These are phyloP conservation scores for Akanthomyces uredinophilus DNA, from an alignment of 2,329 filamentous ascomycete genomes.

Conservation along the genomic window DNA sequence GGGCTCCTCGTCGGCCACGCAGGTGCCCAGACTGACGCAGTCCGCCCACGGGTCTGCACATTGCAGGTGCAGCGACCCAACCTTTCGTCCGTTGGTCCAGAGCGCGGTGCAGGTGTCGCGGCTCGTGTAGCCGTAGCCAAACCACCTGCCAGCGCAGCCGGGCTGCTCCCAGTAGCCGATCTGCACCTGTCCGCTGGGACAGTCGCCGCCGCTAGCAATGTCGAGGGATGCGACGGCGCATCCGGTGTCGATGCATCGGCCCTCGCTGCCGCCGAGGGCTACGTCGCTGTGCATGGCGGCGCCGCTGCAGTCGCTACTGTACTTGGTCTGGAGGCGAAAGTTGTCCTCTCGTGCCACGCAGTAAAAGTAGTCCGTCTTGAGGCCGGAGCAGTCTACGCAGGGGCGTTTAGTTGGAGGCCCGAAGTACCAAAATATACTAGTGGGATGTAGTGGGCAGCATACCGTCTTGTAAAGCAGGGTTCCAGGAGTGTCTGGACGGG, in stretches of 20 bases:
- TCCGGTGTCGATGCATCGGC: neutral
- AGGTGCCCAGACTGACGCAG: neutral
- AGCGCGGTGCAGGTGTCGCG: neutral
- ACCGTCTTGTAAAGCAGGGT: neutral
- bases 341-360: constrained; percentile 4
- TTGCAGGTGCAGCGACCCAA: neutral
- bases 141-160: neutral
- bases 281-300: neutral
- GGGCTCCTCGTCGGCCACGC: neutral
- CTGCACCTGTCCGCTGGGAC: neutral
- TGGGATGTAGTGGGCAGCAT: neutral
- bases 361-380: constrained; percentile 13
- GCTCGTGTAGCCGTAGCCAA: neutral
- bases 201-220: neutral
- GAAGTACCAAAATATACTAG: neutral
- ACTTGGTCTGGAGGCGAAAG: neutral
- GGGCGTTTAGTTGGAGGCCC: constrained; percentile 10
- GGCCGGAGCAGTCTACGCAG: constrained; percentile 11
- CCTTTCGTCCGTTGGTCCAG: neutral
- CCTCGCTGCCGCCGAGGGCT: neutral
- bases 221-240: neutral
- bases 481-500: neutral
- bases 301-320: neutral
- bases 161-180: neutral
- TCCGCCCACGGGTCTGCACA: neutral